Base-by-base conservation (phyloP, 441 rosid species). In the Arabidopsis hybrid region DNA sequence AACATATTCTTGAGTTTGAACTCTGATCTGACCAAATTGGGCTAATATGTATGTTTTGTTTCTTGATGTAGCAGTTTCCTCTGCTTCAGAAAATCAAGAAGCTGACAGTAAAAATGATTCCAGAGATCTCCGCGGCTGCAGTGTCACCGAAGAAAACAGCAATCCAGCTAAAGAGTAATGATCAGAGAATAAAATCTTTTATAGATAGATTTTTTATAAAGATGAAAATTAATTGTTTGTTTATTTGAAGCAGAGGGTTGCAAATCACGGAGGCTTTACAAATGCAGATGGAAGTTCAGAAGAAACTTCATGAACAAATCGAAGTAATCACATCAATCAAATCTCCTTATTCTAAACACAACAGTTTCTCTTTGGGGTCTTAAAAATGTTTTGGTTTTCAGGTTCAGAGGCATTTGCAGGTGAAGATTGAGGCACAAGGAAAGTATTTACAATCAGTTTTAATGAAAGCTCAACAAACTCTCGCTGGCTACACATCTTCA, bases 341-440 rank as follows among this genome's bases (percentile, higher is more conserved):
- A 42, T 12, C 17, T 56, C 31, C 21, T 50, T 16, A 12, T n/a
- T 3, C 3, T 61, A 56, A 55, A 1, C n/a, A 62, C 50, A 53
- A 6, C 2, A 26, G 3, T 21, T 1, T 35, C 1, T 36, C 13
- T 42, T 45, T 67, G 1, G 11, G 18, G 57, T 14, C 8, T 45
- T 50, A 0, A 46, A 39, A 36, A 31, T 76, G 60, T 53, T 42
- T 50, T 64, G 60, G 29, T 45, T 85, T 82, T 79, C 83, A 95
- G 99, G 99, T 95, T 55, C 98, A 95, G 83, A 91, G 88, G 79
- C 99, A 86, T 83, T 83, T 95, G 50, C 99, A 91, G 82, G 89
- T 95, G 77, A 89, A 96, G 81, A 95, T 95, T 60, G 99, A 92
- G 80, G 98, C 99, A 72, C 98, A 95, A 81, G 97, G 97, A 49